phyloP scores from a whole-genome alignment of 1,139 yeast species.

The Yamadazyma triangularis region DNA sequence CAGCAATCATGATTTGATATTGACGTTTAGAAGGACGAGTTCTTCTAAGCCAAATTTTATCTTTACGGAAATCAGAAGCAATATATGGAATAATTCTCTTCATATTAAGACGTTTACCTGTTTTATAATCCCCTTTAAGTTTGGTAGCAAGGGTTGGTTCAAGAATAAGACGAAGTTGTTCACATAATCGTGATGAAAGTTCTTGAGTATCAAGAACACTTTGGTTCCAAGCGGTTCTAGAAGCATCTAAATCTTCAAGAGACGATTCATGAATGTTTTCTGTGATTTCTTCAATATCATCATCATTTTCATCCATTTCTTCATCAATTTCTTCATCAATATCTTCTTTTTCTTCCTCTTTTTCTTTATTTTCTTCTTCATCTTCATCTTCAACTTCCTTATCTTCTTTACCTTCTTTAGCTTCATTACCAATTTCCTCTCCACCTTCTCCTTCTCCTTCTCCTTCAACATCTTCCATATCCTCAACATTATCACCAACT shows the following conservation, averaged over 20 bases:
- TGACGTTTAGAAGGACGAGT: slow-evolving; percentile 97
- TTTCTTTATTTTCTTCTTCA: slow-evolving; percentile 19
- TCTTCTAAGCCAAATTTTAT: slow-evolving; percentile 96
- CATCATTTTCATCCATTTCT: slow-evolving; percentile 25
- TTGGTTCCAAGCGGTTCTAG: slow-evolving; percentile 74
- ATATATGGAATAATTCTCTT: slow-evolving; percentile 96
- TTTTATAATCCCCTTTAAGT: slow-evolving; percentile 90
- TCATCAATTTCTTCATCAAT: slow-evolving; percentile 12
- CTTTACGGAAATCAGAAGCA: slow-evolving; percentile 96
- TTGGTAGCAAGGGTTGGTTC: slow-evolving; percentile 97
- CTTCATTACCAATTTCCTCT: slow-evolving; percentile 49
- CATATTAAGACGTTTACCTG: slow-evolving; percentile 97
- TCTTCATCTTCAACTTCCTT: slow-evolving; percentile 26
- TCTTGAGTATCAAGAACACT: slow-evolving; percentile 85
- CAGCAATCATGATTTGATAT: slow-evolving; percentile 95
- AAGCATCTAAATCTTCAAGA: slow-evolving; percentile 59
- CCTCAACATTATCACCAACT: slow-evolving; percentile 20
- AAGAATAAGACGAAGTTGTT: slow-evolving; percentile 84
- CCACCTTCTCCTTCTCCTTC: slow-evolving; percentile 50
- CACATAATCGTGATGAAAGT: slow-evolving; percentile 81
- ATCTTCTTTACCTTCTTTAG: slow-evolving; percentile 52
- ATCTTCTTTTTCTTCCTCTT: slow-evolving; percentile 18
- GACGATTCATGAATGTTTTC: too few species aligned
- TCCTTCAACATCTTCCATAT: slow-evolving; percentile 21
- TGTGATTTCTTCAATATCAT: slow-evolving; percentile 39